Evolutionary conservation across 2,329 filamentous ascomycete genomes (phyloP).

Genomic region (Xylaria sp.): DNA sequence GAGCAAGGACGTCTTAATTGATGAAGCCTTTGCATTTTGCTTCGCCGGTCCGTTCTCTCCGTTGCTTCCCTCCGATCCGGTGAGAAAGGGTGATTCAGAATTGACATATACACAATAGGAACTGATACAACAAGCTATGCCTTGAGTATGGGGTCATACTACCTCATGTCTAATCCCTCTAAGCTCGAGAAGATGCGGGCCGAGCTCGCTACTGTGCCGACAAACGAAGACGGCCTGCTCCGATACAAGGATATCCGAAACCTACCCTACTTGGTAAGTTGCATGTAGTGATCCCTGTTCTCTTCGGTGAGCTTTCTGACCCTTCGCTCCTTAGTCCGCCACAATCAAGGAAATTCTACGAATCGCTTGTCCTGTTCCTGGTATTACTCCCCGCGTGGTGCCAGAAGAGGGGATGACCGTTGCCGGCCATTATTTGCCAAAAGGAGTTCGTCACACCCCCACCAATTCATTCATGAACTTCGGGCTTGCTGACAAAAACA

Average conservation of each 20-base stretch:
- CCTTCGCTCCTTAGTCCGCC: constrained; percentile 4
- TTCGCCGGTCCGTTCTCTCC: constrained; percentile 24
- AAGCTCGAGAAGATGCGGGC: constrained; percentile 28
- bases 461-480: background rate
- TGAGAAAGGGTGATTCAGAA: no score
- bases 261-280: constrained; percentile 33
- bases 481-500: constrained; percentile 12
- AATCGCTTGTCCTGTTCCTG: constrained; percentile 31
- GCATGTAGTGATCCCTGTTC: background rate
- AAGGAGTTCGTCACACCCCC: constrained; percentile 12
- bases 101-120: constrained; percentile 13
- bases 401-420: constrained; percentile 24
- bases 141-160: constrained; percentile 32
- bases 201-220: constrained; percentile 25
- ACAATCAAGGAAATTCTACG: constrained; percentile 30
- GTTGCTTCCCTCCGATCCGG: background rate
- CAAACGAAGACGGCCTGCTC: constrained; percentile 26
- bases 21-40: constrained; percentile 32
- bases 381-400: constrained; percentile 30
- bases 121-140: constrained; percentile 33
- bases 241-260: constrained; percentile 28
- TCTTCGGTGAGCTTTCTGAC: background rate
- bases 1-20: constrained; percentile 25
- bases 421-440: constrained; percentile 26
- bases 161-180: constrained; percentile 28